Base-by-base conservation (phyloP, 2,329 filamentous ascomycete species). In the Dactylonectria macrodidyma region DNA sequence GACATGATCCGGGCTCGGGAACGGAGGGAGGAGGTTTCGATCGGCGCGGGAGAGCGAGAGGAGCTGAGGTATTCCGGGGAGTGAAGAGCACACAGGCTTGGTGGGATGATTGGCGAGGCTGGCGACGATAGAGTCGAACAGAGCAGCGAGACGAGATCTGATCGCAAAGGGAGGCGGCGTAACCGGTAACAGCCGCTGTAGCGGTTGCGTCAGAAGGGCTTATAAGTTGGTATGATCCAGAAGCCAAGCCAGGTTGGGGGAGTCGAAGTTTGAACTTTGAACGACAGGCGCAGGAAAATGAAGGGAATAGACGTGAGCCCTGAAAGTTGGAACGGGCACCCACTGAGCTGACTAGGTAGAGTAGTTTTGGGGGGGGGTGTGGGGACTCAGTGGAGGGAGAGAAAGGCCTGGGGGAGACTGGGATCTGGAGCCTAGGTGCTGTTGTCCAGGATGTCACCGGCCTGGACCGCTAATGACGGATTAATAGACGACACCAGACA, bases 1-100 rank as follows among this genome's bases (percentile, higher is more conserved):
- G 65, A 71, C 75, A 77, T 77, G 71, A 60, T 73, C 71, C 65
- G 65, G 24, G 51, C 30, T 70, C 44, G 58, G 47, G 24, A 38
- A 70, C 65, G 65, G 65, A 41, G 62, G 61, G 52, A 66, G 63
- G 41, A 30, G 30, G 57, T 24, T 64, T 69, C 67, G 66, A 56
- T 70, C 65, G 61, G 69, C 64, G 73, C 62, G 64, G 60, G 67
- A 66, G 61, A 68, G 46, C 41, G 64, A 65, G 51, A 30, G 26
- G 7, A 30, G 26, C 26, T 4, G 34, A 48, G 58, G 41, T 54
- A 58, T 59, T 26, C 48, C 24, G 50, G 24, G 57, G 34, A 57
- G 26, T 11, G 3, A 11, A 62, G 36, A 16, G 47, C 58, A 61
- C 46, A 58, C 22, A 30, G 24, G 56, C 24, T 46, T 52, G 46